Evolutionary conservation across 164 flowering plant genomes (phyloP).

Genomic region (Warburgia ugandensis): DNA sequence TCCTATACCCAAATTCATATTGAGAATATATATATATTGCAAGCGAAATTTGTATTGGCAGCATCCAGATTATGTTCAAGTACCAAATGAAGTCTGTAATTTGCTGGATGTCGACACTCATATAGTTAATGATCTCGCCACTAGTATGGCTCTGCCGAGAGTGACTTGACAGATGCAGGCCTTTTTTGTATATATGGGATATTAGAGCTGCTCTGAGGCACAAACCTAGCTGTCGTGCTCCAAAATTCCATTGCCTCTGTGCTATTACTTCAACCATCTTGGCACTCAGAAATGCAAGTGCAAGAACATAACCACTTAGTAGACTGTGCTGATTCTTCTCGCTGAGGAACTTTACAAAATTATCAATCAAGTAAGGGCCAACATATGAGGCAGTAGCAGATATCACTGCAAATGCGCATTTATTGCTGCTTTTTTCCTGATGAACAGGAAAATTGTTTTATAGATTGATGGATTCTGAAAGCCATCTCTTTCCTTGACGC

Average conservation of each 20-base stretch:
- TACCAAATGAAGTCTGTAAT: constrained; percentile 83
- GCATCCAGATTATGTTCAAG: constrained; percentile 71
- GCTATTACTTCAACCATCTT: constrained; percentile 71
- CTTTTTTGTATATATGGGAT: constrained; percentile 74
- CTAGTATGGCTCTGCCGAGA: constrained; percentile 76
- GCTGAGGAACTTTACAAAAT: constrained; percentile 58
- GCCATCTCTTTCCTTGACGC: constrained; percentile 34
- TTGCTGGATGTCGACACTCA: constrained; percentile 90
- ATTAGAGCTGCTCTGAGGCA: constrained; percentile 74
- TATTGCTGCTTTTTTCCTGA: constrained; percentile 71
- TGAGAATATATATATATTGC: constrained; percentile 65
- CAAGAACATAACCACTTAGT: constrained; percentile 62
- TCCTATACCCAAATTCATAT: constrained; percentile 54
- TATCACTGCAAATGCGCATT: constrained; percentile 73
- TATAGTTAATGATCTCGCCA: constrained; percentile 85
- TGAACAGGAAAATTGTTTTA: constrained; percentile 49
- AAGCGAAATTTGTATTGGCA: constrained; percentile 80
- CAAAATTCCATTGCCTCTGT: constrained; percentile 96
- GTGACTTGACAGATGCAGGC: constrained; percentile 59
- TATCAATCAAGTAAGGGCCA: constrained; percentile 77
- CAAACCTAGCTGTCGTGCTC: constrained; percentile 84
- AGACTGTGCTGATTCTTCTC: constrained; percentile 30
- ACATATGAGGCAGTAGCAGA: constrained; percentile 72
- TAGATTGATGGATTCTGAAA: constrained; percentile 53
- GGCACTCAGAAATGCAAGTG: constrained; percentile 62